These are phyloP conservation scores for Gossypium schwendimanii DNA, from an alignment of 441 rosid species.

Conservation along the genomic window DNA sequence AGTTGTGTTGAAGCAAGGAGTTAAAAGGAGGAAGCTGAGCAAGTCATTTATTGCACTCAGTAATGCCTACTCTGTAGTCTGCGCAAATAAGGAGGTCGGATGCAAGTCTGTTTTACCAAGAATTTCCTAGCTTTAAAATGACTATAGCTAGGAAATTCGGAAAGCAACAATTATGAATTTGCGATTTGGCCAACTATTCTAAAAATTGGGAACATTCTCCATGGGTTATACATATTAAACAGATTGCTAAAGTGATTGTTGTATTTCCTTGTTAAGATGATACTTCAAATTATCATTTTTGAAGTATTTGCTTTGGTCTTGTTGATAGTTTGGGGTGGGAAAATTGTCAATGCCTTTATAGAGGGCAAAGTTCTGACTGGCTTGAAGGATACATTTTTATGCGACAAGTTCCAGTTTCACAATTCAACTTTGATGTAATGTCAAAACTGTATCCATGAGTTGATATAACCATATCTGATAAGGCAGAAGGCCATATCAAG, in stretches of 20 bases:
- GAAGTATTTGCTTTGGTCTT: neutral
- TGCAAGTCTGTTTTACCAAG: neutral
- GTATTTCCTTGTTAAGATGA: neutral
- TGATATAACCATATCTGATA: neutral
- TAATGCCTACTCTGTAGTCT: neutral
- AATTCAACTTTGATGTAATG: slow-evolving; percentile 6
- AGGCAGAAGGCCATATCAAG: neutral
- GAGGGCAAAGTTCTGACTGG: neutral
- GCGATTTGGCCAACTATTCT: neutral
- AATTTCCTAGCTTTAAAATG: neutral
- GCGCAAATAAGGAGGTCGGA: neutral
- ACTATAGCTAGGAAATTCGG: neutral
- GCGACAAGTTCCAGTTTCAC: neutral
- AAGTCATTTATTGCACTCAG: neutral
- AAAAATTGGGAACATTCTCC: neutral
- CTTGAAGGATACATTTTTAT: neutral
- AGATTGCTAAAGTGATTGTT: neutral
- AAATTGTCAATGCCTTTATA: neutral
- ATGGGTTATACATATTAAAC: neutral
- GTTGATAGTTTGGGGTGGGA: slow-evolving; percentile 1
- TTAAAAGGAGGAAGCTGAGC: neutral
- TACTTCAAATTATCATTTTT: neutral
- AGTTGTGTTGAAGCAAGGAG: slow-evolving; percentile 1
- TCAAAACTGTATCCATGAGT: neutral
- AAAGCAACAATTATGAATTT: neutral